Base-by-base conservation (phyloP, 2,329 filamentous ascomycete genomes). In the Penicillium sp. region DNA sequence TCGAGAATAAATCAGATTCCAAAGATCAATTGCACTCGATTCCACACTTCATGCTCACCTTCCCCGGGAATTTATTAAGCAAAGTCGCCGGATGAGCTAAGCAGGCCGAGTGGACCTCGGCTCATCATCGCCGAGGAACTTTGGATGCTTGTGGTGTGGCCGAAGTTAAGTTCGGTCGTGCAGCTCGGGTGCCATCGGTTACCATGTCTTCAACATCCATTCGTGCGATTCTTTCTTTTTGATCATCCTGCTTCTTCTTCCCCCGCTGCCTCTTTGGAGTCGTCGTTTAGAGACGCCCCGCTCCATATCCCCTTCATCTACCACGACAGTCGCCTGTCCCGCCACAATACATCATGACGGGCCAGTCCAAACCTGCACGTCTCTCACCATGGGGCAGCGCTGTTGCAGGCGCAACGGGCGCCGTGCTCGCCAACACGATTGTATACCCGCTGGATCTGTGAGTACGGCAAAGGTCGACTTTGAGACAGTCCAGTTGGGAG, bases 381-480 rank as follows among this genome's bases (percentile, higher is more conserved):
- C 77, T 96, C 42, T 88, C 92, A 28, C 85, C 92, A 37, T 96
- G 90, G 90, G 90, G 89, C 37, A 82, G 83, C 60, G 92, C 92
- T 37, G 80, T 95, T 50, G 90, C 92, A 47, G 92, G 92, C 56
- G 87, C 92, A 35, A 85, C 86, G 13, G 92, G 92, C 45, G 92
- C 92, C 31, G 87, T 96, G 25, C 74, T 98, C 42, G 92, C 92
- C 41, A 98, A 98, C 72, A 85, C 89, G 30, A 70, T 95, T 47
- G 90, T 96, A 41, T 98, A 98, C 66, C 92, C 92, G 31, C 75
- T 98, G 44, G 92, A 98, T 67, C 89, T 98, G 89, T 95, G 73
- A 72, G 84, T 22, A 22, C 18, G 18, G 9, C 18, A 5, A 9
- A 22, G 18, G 5, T 22, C 18, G 18, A 22, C 5, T 22, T 22